Conservation (phyloP, 129 eudicot species). For the Flaveria robusta region DNA sequence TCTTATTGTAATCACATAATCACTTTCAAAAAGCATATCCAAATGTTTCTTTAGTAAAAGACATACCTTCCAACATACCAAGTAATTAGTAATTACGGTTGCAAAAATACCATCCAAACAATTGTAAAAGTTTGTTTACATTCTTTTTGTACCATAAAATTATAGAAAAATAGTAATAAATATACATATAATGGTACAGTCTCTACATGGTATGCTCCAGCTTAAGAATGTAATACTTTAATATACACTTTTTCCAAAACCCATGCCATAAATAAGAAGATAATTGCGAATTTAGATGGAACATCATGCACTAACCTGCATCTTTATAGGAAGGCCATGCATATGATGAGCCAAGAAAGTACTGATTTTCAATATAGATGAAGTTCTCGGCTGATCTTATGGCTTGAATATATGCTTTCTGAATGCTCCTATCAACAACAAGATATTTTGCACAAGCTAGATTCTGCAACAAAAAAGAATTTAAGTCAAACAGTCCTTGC, state of each 20-base stretch:
- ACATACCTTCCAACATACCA: too few species aligned
- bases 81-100: not conserved
- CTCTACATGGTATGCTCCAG: not conserved
- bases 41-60: too few species aligned
- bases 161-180: not conserved
- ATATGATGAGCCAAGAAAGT: conserved; percentile 90
- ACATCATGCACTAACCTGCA: conserved; percentile 51
- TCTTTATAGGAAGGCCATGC: conserved; percentile 67
- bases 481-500: conserved; percentile 13
- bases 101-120: not conserved
- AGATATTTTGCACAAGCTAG: conserved; percentile 59
- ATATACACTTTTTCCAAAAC: not conserved
- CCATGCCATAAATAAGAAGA: not conserved
- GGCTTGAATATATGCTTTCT: conserved; percentile 77
- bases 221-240: too few species aligned
- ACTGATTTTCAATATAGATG: conserved; percentile 88
- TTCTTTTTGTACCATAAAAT: too few species aligned
- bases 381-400: conserved; percentile 81
- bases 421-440: conserved; percentile 74
- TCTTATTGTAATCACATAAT: not conserved
- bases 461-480: conserved; percentile 49
- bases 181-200: not conserved
- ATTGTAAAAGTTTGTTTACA: not conserved
- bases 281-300: conserved; percentile 10
- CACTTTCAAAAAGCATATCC: not conserved